These are phyloP conservation scores for Pterocarpus santalinus DNA, from an alignment of 306 rosid species.

Conservation along the genomic window DNA sequence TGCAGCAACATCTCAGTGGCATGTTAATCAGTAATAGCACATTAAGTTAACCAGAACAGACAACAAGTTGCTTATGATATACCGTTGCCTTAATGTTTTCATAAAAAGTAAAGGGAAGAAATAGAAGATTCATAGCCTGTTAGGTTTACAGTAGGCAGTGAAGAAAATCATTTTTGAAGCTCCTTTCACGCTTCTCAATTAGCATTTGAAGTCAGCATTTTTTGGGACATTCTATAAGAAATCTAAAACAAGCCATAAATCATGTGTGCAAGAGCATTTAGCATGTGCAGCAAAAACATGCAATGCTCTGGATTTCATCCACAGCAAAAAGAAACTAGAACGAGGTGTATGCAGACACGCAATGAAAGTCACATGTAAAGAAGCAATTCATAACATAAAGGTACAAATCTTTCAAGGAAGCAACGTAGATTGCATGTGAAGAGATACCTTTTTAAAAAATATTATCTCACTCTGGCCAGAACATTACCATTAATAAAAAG, in stretches of 20 bases:
- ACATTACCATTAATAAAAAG: conserved; percentile 25
- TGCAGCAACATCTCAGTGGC: conserved; percentile 53
- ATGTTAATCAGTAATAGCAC: conserved; percentile 35
- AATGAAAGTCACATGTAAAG: conserved; percentile 29
- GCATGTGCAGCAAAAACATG: conserved; percentile 31
- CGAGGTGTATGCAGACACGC: neutral
- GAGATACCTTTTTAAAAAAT: conserved; percentile 31
- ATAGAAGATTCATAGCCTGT: conserved; percentile 14
- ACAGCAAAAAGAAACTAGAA: neutral
- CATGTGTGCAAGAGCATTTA: conserved; percentile 1
- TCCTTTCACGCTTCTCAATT: conserved; percentile 12
- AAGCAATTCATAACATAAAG: conserved; percentile 28
- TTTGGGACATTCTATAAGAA: neutral
- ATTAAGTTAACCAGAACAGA: conserved; percentile 30
- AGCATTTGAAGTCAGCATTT: neutral
- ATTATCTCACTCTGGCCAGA: neutral
- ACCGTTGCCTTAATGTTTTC: neutral
- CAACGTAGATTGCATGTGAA: conserved; percentile 35
- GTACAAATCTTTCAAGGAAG: neutral
- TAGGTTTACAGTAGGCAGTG: neutral
- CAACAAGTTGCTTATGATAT: neutral
- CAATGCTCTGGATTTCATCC: conserved; percentile 24
- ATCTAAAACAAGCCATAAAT: conserved; percentile 14
- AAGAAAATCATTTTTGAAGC: conserved; percentile 28
- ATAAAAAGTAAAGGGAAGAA: neutral